Evolutionary conservation across 345 rosid species (phyloP).

Genomic region (Passiflora organensis): DNA sequence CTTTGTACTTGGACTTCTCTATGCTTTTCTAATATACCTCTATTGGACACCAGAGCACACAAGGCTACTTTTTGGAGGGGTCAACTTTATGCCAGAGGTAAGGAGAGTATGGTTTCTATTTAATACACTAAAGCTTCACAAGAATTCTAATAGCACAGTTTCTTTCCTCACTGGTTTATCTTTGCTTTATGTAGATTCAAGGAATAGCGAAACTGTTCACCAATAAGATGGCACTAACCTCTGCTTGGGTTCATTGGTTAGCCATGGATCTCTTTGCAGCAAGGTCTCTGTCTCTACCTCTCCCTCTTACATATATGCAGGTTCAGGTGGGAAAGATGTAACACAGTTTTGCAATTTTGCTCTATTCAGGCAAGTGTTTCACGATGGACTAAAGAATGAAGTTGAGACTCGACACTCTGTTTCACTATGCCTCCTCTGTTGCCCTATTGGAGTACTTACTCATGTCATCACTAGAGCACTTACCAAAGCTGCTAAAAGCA

Average conservation of each 20-base stretch:
- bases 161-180: background rate
- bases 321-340: too few species aligned
- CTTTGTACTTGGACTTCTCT: constrained; percentile 62
- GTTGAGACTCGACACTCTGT: constrained; percentile 89
- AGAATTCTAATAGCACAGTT: background rate
- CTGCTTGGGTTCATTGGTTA: constrained; percentile 92
- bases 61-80: constrained; percentile 58
- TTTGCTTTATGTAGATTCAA: constrained; percentile 52
- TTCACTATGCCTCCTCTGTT: constrained; percentile 74
- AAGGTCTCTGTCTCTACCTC: constrained; percentile 36
- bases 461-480: constrained; percentile 72
- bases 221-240: constrained; percentile 75
- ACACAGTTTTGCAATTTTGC: background rate
- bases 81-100: constrained; percentile 88
- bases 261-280: constrained; percentile 89
- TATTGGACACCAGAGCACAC: constrained; percentile 83
- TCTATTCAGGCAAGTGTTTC: constrained; percentile 67
- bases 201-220: constrained; percentile 85
- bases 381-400: constrained; percentile 64
- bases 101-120: background rate
- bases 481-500: constrained; percentile 26
- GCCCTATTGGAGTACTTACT: constrained; percentile 69
- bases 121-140: background rate
- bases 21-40: constrained; percentile 62
- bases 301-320: background rate